Evolutionary conservation across 2,329 filamentous ascomycete species (phyloP).

Genomic region (Berkeleyomyces rouxiae): DNA sequence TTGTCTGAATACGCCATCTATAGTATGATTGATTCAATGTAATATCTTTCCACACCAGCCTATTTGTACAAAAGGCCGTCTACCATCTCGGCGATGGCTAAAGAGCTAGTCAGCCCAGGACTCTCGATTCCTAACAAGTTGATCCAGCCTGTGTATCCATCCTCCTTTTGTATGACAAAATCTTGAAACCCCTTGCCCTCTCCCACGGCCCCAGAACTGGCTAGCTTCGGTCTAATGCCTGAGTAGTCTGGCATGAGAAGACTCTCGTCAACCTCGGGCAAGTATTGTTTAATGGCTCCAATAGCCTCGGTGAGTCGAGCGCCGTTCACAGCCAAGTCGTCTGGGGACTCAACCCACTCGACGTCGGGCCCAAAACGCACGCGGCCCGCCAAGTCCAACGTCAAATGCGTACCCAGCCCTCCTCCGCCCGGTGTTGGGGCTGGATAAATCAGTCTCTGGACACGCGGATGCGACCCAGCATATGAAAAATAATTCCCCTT

Average conservation of each 20-base stretch:
- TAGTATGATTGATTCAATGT: background rate
- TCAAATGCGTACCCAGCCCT: constrained; percentile 84
- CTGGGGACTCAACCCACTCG: constrained; percentile 66
- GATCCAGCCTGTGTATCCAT: constrained; percentile 66
- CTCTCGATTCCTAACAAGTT: constrained; percentile 89
- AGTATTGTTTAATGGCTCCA: constrained; percentile 57
- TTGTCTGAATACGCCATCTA: background rate
- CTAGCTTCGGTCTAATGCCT: constrained; percentile 78
- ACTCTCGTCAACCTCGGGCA: constrained; percentile 53
- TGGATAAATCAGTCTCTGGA: constrained; percentile 69
- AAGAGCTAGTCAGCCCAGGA: constrained; percentile 69
- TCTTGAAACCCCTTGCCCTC: constrained; percentile 60
- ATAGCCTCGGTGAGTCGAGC: constrained; percentile 50
- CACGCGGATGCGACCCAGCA: constrained; percentile 40
- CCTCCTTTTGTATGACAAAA: constrained; percentile 64
- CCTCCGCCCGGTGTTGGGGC: constrained; percentile 66
- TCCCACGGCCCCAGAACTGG: constrained; percentile 39
- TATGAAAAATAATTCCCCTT: constrained; percentile 96
- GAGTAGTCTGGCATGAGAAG: constrained; percentile 70
- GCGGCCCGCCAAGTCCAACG: constrained; percentile 68
- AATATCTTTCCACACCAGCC: background rate
- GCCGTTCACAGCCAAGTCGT: constrained; percentile 51
- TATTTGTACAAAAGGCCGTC: constrained; percentile 30
- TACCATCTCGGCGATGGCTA: constrained; percentile 76
- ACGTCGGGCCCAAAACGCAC: constrained; percentile 90